Evolutionary conservation across 805 yeast genomes (phyloP), one percentile per base, ranked within the genome.

Genomic region (Candida railenensis): DNA sequence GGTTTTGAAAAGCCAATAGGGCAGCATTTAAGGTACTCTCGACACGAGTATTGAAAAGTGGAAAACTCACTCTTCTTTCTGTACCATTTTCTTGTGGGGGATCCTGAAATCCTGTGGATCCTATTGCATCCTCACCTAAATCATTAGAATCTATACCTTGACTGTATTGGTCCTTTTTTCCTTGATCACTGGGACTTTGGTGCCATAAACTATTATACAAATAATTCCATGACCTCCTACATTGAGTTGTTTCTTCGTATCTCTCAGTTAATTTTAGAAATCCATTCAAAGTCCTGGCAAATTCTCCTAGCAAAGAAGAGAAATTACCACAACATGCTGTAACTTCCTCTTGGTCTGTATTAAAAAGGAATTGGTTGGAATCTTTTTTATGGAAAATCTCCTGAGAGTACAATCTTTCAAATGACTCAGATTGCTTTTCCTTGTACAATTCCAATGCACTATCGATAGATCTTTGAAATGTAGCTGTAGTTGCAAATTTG

Each of bases 271-370:
- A 51, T 11, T 65, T 65, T 34, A 86, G 61, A 49, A 82, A 80
- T 2, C 62, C 65, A 18, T 63, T 57, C 42, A 87, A 62, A 50
- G 85, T 90, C 32, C 69, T 69, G 1, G 89, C 81, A 53, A 81
- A 82, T 46, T 85, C 80, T 2, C 80, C 77, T 34, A 89, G 59
- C 20, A 86, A 71, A 32, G 82, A 78, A 1, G 91, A 75, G 57
- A 87, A 87, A 59, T 87, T 86, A 1, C 91, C 92, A 67, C 94
- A 87, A 40, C 87, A 79, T 0, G 96, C 95, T 1, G 91, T 87
- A 3, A 87, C 85, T 53, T 86, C 90, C 63, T 87, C 95, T 54
- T 84, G 86, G 49, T 82, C 85, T 1, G 84, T 73, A 49, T 73
- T 77, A 36, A 73, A 58, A 56, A 66, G 36, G 55, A 73, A 54